Percentiles rank a stretch among this genome's conserved stretches.
Conservation (phyloP, 257 asterid species). For the Capsicum baccatum region DNA sequence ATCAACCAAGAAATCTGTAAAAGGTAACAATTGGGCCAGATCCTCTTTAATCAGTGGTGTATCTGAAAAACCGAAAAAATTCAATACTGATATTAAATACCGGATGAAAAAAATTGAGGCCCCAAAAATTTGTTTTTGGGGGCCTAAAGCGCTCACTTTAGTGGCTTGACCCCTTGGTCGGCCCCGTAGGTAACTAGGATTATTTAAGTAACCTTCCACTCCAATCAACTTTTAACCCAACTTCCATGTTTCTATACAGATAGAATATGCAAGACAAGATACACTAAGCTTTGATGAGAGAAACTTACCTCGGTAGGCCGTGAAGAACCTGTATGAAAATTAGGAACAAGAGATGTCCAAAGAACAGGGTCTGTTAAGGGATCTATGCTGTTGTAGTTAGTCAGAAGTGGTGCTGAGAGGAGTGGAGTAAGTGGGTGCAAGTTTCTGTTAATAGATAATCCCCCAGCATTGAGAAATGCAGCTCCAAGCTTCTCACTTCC, state of each 20-base stretch:
- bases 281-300: constrained; percentile 26
- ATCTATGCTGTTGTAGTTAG: constrained; percentile 73
- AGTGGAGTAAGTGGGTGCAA: constrained; percentile 65
- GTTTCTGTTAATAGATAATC: constrained; percentile 62
- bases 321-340: constrained; percentile 77
- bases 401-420: constrained; percentile 81
- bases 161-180: no score
- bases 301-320: constrained; percentile 66
- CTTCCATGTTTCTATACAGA: constrained; percentile 25
- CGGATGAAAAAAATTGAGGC: no score
- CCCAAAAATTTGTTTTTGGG: no score
- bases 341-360: constrained; percentile 81
- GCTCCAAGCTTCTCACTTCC: constrained; percentile 62
- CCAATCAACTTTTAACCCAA: neutral
- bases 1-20: no score
- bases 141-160: no score
- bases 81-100: no score
- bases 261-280: constrained; percentile 14
- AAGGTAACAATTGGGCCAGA: no score
- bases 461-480: constrained; percentile 66
- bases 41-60: no score
- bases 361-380: constrained; percentile 77
- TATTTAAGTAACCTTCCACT: neutral
- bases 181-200: neutral
- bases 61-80: no score